Evolutionary conservation across 2,329 filamentous ascomycete species (phyloP).

Genomic region (Coleophoma cylindrospora): DNA sequence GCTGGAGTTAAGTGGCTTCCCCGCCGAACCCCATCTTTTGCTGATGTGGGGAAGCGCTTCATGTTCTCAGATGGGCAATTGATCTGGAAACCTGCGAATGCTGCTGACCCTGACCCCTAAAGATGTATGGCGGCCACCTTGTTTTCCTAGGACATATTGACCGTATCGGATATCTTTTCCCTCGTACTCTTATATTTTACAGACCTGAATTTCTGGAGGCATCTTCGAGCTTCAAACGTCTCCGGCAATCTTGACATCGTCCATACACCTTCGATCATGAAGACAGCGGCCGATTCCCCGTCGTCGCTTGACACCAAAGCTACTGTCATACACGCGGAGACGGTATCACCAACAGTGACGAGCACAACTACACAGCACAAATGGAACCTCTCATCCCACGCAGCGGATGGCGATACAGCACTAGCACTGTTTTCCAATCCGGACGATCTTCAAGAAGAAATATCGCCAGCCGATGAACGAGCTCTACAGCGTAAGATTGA

Average conservation of each 20-base stretch:
- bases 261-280: neutral
- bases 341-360: conserved; percentile 14
- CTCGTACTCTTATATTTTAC: no score
- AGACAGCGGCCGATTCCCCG: neutral
- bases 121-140: no score
- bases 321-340: conserved; percentile 24
- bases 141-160: no score
- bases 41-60: no score
- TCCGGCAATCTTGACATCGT: neutral
- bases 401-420: conserved; percentile 41
- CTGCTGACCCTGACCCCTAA: no score
- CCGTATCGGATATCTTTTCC: no score
- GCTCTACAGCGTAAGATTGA: conserved; percentile 50
- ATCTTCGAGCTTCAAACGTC: no score
- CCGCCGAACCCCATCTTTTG: no score
- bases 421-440: conserved; percentile 42
- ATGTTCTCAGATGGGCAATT: no score
- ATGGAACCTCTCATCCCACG: conserved; percentile 18
- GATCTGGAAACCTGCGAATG: no score
- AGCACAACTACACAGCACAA: conserved; percentile 14
- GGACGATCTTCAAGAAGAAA: conserved; percentile 38
- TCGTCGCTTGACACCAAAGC: conserved; percentile 18
- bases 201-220: no score
- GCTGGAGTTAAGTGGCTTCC: no score
- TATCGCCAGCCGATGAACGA: conserved; percentile 40